Conservation (phyloP, 139 green algal species). For the Zygnema cylindricum region DNA sequence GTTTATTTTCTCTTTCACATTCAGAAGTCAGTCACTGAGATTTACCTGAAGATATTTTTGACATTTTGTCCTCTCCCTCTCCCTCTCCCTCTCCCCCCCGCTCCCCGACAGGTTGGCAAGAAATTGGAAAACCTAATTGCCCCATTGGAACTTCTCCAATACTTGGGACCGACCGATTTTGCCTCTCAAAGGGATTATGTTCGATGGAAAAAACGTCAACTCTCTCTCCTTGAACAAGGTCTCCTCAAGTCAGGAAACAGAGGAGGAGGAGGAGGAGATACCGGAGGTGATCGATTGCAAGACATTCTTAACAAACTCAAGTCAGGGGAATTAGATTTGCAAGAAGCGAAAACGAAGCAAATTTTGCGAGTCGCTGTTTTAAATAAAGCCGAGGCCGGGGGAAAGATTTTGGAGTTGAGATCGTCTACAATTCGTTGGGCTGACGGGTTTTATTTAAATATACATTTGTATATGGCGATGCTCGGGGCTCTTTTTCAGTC, state of each 20-base stretch:
- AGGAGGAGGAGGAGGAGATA: background rate
- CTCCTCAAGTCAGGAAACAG: background rate
- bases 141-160: constrained; percentile 51
- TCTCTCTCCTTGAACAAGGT: constrained; percentile 43
- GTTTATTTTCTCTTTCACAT: too few relatives aligned
- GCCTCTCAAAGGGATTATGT: constrained; percentile 35
- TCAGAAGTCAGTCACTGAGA: too few relatives aligned
- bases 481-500: constrained; percentile 40
- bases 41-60: background rate
- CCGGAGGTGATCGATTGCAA: background rate
- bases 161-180: constrained; percentile 43
- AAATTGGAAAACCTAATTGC: constrained; percentile 30
- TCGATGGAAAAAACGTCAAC: constrained; percentile 47
- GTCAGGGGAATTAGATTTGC: constrained; percentile 15
- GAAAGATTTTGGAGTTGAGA: background rate
- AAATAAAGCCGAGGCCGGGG: constrained; percentile 13
- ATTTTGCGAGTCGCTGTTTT: constrained; percentile 22
- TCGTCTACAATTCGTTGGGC: constrained; percentile 34
- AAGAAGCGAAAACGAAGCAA: constrained; percentile 21
- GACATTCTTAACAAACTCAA: constrained; percentile 20
- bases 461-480: constrained; percentile 52
- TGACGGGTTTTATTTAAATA: constrained; percentile 45
- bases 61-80: background rate
- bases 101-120: background rate
- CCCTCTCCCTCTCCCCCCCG: too few relatives aligned